These are phyloP conservation scores for Triticum monococcum DNA, from an alignment of 176 grass and related monocot genomes.

Conservation along the genomic window DNA sequence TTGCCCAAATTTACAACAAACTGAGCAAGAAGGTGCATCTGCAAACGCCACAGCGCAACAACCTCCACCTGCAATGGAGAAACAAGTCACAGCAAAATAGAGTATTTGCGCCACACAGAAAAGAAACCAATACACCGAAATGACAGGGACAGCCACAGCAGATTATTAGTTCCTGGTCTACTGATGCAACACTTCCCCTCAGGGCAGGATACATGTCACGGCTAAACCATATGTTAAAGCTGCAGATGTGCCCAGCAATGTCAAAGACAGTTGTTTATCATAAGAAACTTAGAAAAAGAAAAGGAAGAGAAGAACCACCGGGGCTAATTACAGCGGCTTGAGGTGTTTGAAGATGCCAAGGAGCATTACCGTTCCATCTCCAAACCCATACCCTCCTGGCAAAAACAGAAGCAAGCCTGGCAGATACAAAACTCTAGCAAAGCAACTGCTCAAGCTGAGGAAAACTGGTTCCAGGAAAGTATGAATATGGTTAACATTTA, in stretches of 20 bases:
- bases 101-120: neutral
- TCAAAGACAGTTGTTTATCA: constrained; percentile 29
- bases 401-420: constrained; percentile 42
- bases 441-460: constrained; percentile 38
- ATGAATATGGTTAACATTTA: constrained; percentile 66
- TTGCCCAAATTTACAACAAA: neutral
- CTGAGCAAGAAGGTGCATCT: neutral
- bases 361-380: constrained; percentile 33
- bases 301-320: neutral
- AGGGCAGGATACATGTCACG: constrained; percentile 18
- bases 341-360: constrained; percentile 16
- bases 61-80: neutral
- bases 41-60: neutral
- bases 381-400: constrained; percentile 34
- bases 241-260: constrained; percentile 38
- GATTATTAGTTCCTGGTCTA: neutral
- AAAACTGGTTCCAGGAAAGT: constrained; percentile 43
- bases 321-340: constrained; percentile 53
- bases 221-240: constrained; percentile 49
- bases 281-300: constrained; percentile 19
- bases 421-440: constrained; percentile 39
- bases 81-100: neutral
- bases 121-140: neutral
- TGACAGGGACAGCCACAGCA: neutral
- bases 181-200: constrained; percentile 10